Percentiles rank a stretch among this genome's conserved stretches.
Conservation (phyloP, 129 eudicot genomes). For the Oenanthe sinensis region DNA sequence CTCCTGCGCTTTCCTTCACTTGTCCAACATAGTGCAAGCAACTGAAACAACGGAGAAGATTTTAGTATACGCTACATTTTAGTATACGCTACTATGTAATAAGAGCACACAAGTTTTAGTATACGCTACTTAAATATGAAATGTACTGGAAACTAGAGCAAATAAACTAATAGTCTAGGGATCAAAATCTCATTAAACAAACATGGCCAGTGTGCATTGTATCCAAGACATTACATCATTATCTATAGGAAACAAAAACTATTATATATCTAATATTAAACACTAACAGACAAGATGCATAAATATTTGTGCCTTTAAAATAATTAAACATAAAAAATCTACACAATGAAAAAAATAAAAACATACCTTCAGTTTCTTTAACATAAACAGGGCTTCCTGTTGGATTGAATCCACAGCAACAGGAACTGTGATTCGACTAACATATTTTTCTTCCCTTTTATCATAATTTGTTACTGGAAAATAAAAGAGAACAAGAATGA, state of each 20-base stretch:
- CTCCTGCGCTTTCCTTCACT: too few species aligned
- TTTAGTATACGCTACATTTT: too few species aligned
- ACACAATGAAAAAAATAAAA: slow-evolving; percentile 2
- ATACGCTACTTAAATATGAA: neutral
- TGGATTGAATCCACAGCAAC: slow-evolving; percentile 66
- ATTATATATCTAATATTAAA: neutral
- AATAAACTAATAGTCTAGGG: neutral
- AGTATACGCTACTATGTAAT: too few species aligned
- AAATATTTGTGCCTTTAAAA: neutral
- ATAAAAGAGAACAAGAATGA: neutral
- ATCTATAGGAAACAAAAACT: neutral
- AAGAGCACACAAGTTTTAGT: too few species aligned
- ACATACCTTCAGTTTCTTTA: slow-evolving; percentile 84
- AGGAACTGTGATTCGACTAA: slow-evolving; percentile 47
- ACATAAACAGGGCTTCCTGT: slow-evolving; percentile 56
- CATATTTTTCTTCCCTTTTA: slow-evolving; percentile 32
- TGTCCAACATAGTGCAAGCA: too few species aligned
- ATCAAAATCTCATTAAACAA: neutral
- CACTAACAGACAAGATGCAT: neutral
- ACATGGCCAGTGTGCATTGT: neutral
- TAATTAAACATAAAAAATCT: neutral
- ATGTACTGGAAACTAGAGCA: neutral
- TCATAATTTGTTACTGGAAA: slow-evolving; percentile 23
- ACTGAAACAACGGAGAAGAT: too few species aligned
- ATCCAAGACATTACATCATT: neutral